Evolutionary conservation across 2,329 filamentous ascomycete genomes (phyloP), one percentile per base, ranked within the genome.

Genomic region (Verticillium nonalfalfae): DNA sequence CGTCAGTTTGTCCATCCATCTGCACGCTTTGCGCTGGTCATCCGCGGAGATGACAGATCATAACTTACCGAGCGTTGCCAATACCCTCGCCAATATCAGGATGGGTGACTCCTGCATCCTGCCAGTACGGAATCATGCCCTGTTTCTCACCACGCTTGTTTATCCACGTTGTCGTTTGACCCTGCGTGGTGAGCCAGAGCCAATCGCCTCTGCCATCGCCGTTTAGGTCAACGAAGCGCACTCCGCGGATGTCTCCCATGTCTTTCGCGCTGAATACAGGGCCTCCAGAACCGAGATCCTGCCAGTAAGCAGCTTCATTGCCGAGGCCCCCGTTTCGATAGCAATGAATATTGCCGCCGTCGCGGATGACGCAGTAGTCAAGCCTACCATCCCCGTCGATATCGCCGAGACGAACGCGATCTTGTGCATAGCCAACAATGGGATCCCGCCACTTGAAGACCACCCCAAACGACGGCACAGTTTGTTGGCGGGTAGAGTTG

Each of bases 331-430:
- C 71, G 52, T 75, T 76, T 4, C 74, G 67, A 69, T 69, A 75
- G 63, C 69, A 74, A 9, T 56, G 36, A 9, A 58, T 63, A 31
- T 71, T 64, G 2, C 71, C 72, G 21, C 62, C 62, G 13, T 62
- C 65, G 1, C 65, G 65, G 2, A 71, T 55, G 4, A 68, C 56
- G 45, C 71, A 71, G 59, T 72, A 77, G 62, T 77, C 75, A 0
- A 68, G 56, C 0, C 74, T 67, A 0, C 74, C 74, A 59, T 78
- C 70, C 4, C 67, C 69, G 57, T 73, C 72, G 18, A 73, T 64
- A 56, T 71, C 56, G 18, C 56, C 56, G 10, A 58, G 35, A 4
- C 14, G 35, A 10, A 58, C 56, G 36, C 56, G 56, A 36, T 58
- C 56, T 7, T 58, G 56, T 11, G 21, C n/a, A 18, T 58, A 45